These are phyloP conservation scores for Neurospora sp. DNA, from an alignment of 495 filamentous ascomycete genomes.

Conservation along the genomic window DNA sequence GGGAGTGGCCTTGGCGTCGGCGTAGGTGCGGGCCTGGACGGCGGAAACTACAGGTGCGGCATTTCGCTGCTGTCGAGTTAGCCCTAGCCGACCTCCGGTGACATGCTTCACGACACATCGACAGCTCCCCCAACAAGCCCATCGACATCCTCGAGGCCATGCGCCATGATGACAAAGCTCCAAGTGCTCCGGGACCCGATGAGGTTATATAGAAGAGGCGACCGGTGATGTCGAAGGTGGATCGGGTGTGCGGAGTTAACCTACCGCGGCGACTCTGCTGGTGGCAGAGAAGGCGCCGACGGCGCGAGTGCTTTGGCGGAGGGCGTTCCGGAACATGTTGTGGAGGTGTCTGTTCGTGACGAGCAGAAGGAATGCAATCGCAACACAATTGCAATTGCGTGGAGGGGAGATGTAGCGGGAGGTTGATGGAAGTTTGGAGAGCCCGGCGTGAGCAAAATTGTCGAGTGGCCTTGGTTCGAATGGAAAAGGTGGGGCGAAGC, in stretches of 20 bases:
- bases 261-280: constrained; percentile 84
- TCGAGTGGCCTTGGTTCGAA: constrained; percentile 12
- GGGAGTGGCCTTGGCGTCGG: constrained; percentile 87
- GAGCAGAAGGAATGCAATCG: constrained; percentile 36
- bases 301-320: constrained; percentile 88
- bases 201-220: constrained; percentile 20
- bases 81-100: constrained; percentile 40
- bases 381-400: constrained; percentile 34
- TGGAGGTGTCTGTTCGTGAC: constrained; percentile 29
- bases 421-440: constrained; percentile 5
- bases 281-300: constrained; percentile 85
- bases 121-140: constrained; percentile 26
- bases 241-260: constrained; percentile 43
- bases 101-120: constrained; percentile 24
- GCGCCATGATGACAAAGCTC: constrained; percentile 22
- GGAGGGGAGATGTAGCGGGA: neutral
- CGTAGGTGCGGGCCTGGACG: constrained; percentile 78
- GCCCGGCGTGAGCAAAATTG: constrained; percentile 17
- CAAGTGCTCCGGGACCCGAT: constrained; percentile 26
- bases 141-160: constrained; percentile 10
- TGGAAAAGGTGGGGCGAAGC: constrained; percentile 1
- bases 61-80: constrained; percentile 61
- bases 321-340: constrained; percentile 93
- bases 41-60: constrained; percentile 67
- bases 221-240: constrained; percentile 30